Base-by-base conservation (phyloP, 2,329 filamentous ascomycete species). In the Beauveria rudraprayagi region DNA sequence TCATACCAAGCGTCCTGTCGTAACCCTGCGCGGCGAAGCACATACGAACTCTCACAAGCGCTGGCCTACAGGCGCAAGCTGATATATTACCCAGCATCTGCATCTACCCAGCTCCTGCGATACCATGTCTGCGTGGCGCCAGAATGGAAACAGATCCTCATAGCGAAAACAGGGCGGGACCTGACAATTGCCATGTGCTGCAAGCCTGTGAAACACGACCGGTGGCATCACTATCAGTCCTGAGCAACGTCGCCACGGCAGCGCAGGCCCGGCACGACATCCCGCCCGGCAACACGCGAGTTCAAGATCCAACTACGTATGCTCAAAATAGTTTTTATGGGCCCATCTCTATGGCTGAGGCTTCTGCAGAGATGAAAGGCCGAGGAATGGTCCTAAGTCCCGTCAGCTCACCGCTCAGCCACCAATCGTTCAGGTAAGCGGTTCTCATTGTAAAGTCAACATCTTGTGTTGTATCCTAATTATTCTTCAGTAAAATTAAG, bases 111-210 rank as follows among this genome's bases (percentile, higher is more conserved):
- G 46, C 19, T 60, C 30, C 14, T 22, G 26, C 51, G 41, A 50
- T 53, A 55, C 43, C 51, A 61, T 61, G 58, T 55, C 43, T 55
- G 11, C 8, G 24, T 48, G 41, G 51, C 51, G 44, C 11, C 51
- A 61, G 24, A 47, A 61, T 61, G 58, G 58, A 61, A 55, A 22
- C 58, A 48, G 43, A 61, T 50, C 30, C 34, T 54, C 58, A 61
- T 55, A 61, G 51, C 30, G 51, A 55, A 22, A 50, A 55, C n/a
- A 48, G 22, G 28, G 43, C 51, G 43, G 43, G 34, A 14, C 16
- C 19, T 17, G 51, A 43, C 30, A 34, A 50, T 43, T 44, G 30
- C 22, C n/a, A 51, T 46, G 14, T 48, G 41, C 58, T 41, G 50
- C 50, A 14, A 41, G 14, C 58, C 16, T 26, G 30, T 30, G 51